Percentiles rank a stretch among this genome's conserved stretches.
phyloP scores from a whole-genome alignment of 495 filamentous ascomycete genomes.

The Daldinia grandis region DNA sequence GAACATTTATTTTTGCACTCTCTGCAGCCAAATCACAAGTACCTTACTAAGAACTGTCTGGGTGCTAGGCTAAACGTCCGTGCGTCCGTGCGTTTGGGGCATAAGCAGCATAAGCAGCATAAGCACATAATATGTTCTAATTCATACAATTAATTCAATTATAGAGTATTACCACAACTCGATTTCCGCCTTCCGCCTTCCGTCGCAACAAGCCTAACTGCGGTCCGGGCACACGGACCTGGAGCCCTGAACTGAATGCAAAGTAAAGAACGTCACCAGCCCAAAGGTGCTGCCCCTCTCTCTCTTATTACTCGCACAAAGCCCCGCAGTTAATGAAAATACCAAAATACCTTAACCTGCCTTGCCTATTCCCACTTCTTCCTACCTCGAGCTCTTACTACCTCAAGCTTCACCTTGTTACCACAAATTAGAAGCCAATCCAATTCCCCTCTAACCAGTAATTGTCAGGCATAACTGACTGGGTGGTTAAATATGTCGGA shows the following conservation, averaged over 20 bases:
- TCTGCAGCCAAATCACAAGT: conserved; percentile 26
- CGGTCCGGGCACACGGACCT: conserved; percentile 30
- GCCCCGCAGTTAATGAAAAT: conserved; percentile 41
- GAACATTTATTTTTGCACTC: conserved; percentile 29
- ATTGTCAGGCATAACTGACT: not conserved
- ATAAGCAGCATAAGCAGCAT: conserved; percentile 2
- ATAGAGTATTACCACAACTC: not conserved
- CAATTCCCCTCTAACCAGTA: conserved; percentile 1
- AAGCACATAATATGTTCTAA: not conserved
- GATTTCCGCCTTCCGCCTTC: conserved; percentile 3
- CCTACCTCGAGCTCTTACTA: conserved; percentile 2
- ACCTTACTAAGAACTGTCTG: conserved; percentile 19
- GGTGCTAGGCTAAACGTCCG: conserved; percentile 3
- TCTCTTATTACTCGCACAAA: conserved; percentile 35
- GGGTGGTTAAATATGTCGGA: conserved; percentile 33
- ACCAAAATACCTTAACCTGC: conserved; percentile 33
- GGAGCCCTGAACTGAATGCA: conserved; percentile 32
- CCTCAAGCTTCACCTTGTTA: conserved; percentile 3
- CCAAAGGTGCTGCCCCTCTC: conserved; percentile 32
- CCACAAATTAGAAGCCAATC: conserved; percentile 2
- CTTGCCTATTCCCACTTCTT: conserved; percentile 15
- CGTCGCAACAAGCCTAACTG: not conserved
- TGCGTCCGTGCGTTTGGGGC: conserved; percentile 27
- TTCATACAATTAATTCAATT: not conserved
- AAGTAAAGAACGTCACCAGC: conserved; percentile 37